Evolutionary conservation across 305 asterid species (phyloP), one percentile per base, ranked within the genome.

Genomic region (Striga hermonthica): DNA sequence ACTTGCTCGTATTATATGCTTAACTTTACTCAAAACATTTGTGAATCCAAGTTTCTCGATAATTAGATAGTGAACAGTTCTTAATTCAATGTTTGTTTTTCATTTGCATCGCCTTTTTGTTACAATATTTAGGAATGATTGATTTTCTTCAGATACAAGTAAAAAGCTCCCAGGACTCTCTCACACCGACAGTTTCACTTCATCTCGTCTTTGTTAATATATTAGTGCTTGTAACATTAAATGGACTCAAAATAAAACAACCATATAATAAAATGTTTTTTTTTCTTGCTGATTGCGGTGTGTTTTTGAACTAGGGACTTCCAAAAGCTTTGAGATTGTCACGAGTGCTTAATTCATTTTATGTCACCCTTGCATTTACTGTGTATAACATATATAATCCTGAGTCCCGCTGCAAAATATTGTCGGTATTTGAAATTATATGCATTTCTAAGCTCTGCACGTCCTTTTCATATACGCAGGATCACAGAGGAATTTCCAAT

Each of bases 401-500:
- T 15, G 44, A 12, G 39, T 66, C 22, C 11, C 57, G 39, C 57
- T 8, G 53, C 52, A 28, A 40, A 47, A 50, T 47, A 38, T 15
- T 22, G 31, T 22, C 31, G 2, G 34, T 37, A 15, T 36, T 39
- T 65, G 35, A 59, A 36, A 50, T 60, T 55, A 40, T 60, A 60
- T 60, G 41, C 47, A 50, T 62, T 22, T 63, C 31, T 65, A 60
- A 58, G 61, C 70, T 49, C 41, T 11, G 34, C 56, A 16, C n/a
- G 13, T 49, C 47, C 43, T 45, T 9, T 65, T 72, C 57, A 37
- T 77, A 22, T 22, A 22, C 31, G 72, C 72, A 92, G 98, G 97
- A 89, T 72, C 98, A 92, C 76, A 84, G 81, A 49, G 97, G 98
- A 72, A 90, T 92, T 78, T 92, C 98, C 71, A 92, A 92, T 79